phyloP scores from a whole-genome alignment of 192 early-diverging fungal species.

The Physocladia obscura region DNA sequence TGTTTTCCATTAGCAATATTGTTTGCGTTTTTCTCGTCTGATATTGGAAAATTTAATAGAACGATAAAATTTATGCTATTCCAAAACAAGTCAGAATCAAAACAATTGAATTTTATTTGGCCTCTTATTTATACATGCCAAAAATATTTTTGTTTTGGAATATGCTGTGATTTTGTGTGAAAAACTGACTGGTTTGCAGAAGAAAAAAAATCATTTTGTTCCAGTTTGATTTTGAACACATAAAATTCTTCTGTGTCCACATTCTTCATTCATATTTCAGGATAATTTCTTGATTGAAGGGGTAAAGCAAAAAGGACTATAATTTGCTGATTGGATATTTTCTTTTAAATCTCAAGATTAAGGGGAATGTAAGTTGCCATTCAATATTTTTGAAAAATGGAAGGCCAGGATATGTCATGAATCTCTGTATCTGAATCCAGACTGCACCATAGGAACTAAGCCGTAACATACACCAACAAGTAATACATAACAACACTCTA shows the following conservation, averaged over 20 bases:
- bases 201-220: neutral
- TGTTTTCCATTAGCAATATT: neutral
- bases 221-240: too few relatives aligned
- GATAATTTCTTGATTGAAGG: neutral
- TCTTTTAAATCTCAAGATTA: too few relatives aligned
- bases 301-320: too few relatives aligned
- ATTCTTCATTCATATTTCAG: neutral
- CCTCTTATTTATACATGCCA: neutral
- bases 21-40: neutral
- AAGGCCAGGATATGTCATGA: too few relatives aligned
- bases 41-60: neutral
- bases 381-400: too few relatives aligned
- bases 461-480: too few relatives aligned
- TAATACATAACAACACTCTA: too few relatives aligned
- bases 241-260: too few relatives aligned
- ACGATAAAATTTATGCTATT: neutral
- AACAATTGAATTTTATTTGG: neutral
- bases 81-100: neutral
- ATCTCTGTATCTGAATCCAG: too few relatives aligned
- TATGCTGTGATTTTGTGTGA: neutral
- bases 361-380: too few relatives aligned
- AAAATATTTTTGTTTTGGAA: neutral
- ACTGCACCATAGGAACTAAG: too few relatives aligned
- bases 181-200: neutral
- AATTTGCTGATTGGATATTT: too few relatives aligned